phyloP scores from a whole-genome alignment of 352 stramenopile species.

The Phytophthora palmivora region DNA sequence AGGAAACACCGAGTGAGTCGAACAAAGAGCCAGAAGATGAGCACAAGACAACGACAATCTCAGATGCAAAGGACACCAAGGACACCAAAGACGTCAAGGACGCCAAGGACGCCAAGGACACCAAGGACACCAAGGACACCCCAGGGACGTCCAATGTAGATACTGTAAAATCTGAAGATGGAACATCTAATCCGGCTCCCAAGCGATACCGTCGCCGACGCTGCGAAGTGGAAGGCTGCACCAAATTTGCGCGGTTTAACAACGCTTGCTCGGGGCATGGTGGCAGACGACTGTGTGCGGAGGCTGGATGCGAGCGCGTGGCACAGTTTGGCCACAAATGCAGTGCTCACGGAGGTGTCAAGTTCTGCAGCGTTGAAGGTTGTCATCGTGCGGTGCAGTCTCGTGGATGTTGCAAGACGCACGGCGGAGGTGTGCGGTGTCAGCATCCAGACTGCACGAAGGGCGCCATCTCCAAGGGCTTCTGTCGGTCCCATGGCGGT shows the following conservation, averaged over 20 bases:
- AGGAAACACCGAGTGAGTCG: slow-evolving; percentile 5
- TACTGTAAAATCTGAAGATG: slow-evolving; percentile 2
- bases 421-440: slow-evolving; percentile 87
- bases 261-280: slow-evolving; percentile 79
- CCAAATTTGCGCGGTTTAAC: slow-evolving; percentile 85
- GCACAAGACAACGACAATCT: not conserved
- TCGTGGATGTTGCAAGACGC: slow-evolving; percentile 87
- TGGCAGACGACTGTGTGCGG: slow-evolving; percentile 73
- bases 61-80: slow-evolving; percentile 14
- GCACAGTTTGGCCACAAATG: slow-evolving; percentile 87
- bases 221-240: slow-evolving; percentile 70
- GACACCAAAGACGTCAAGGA: too few relatives aligned
- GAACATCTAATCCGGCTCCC: slow-evolving; percentile 2
- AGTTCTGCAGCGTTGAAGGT: slow-evolving; percentile 73
- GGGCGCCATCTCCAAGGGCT: slow-evolving; percentile 85
- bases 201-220: slow-evolving; percentile 74
- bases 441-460: slow-evolving; percentile 80
- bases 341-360: slow-evolving; percentile 78
- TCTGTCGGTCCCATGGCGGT: slow-evolving; percentile 85
- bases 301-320: slow-evolving; percentile 70
- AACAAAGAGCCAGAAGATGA: slow-evolving; percentile 10
- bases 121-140: too few relatives aligned
- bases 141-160: slow-evolving; percentile 1
- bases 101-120: too few relatives aligned
- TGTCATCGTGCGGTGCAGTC: slow-evolving; percentile 83